phyloP scores from a whole-genome alignment of 306 rosid species.

The Vicia sativa region DNA sequence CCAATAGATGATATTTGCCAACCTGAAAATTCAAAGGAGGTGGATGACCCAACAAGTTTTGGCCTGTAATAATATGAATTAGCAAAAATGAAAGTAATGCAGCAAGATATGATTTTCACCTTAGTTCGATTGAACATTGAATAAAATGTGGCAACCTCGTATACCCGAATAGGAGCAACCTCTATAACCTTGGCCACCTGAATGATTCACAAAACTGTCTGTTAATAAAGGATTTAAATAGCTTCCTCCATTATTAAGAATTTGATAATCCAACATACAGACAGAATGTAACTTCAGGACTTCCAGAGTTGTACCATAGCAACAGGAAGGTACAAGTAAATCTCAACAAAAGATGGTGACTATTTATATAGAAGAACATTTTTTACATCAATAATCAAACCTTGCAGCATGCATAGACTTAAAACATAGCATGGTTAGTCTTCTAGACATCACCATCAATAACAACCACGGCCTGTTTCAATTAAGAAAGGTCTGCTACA shows the following conservation, averaged over 20 bases:
- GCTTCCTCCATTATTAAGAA: conserved; percentile 23
- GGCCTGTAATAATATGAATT: conserved; percentile 19
- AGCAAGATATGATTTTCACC: conserved; percentile 52
- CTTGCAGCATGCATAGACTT: conserved; percentile 10
- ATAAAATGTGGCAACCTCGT: conserved; percentile 96
- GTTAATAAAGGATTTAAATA: conserved; percentile 24
- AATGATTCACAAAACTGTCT: conserved; percentile 46
- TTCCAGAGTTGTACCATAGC: neutral
- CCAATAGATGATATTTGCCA: conserved; percentile 91
- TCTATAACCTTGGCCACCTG: conserved; percentile 91
- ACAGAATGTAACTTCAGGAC: conserved; percentile 6
- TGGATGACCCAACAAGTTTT: conserved; percentile 40
- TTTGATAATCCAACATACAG: conserved; percentile 13
- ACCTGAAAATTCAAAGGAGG: conserved; percentile 64
- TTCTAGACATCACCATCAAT: neutral
- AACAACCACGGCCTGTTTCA: neutral
- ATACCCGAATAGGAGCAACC: conserved; percentile 94
- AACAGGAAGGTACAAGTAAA: conserved; percentile 18
- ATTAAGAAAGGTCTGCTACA: neutral
- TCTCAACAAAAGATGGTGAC: conserved; percentile 10
- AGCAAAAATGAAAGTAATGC: conserved; percentile 4
- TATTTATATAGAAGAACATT: conserved; percentile 15
- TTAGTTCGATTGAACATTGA: conserved; percentile 94
- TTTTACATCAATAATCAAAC: conserved; percentile 10
- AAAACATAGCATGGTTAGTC: conserved; percentile 7